Base-by-base conservation (phyloP, 352 stramenopile species). In the Blastocystis sp. region DNA sequence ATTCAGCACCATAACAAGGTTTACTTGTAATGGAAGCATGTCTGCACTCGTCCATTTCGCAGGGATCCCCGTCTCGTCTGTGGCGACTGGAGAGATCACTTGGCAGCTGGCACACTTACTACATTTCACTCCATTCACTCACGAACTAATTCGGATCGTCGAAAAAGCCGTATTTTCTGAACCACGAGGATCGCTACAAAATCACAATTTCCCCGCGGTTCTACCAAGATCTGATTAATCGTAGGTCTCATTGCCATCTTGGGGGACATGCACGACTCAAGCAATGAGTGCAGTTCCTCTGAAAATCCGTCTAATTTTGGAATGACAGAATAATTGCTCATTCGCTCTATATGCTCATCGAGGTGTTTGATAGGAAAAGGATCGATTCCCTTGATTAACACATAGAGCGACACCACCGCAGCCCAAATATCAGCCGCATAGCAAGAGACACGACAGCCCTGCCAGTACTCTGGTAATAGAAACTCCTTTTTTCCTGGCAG, bases 401-500 rank as follows among this genome's bases (percentile, higher is more conserved):
- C 56, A 55, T 66, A 84, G 5, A 84, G 39, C 15, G 73, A 69
- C n/a, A 84, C 73, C 18, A 15, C 50, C 0, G 73, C 73, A 11
- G 73, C 54, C 73, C 73, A 84, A 26, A 84, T 84, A 69, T 84
- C 73, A 1, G 55, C 73, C 8, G 73, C 73, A 45, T 68, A 84
- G 26, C 47, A 84, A 23, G 73, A 84, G 23, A 84, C 55, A 6
- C 23, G 29, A 3, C 45, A 47, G 34, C 73, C 73, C 20, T 84
- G 73, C 73, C 73, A 84, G 56, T 84, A 84, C 29, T 84, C 73
- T 4, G 73, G 73, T 11, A 61, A 55, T 9, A 84, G 37, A n/a
- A 84, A 84, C 13, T 84, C 73, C 55, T 84, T 84, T 39, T 53
- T 50, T n/a, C 53, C 56, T 18, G 73, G 73, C 0, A 84, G 55